Evolutionary conservation across 345 rosid genomes (phyloP), one percentile per base, ranked within the genome.

Genomic region (Cardamine chenopodiifolia): DNA sequence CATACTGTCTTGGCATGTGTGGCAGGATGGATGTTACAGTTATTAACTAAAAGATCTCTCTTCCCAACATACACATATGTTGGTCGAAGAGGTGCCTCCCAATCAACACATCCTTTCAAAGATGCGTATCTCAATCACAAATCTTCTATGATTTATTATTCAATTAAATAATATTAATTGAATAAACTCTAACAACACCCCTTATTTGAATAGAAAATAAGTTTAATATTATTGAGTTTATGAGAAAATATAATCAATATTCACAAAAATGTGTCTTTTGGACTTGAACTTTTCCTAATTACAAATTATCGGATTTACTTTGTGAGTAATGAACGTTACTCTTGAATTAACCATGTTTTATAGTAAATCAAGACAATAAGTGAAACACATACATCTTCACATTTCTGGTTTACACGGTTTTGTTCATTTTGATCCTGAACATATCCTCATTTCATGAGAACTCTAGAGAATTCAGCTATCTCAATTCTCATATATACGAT

Each of bases 391-490:
- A 32, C 50, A 34, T 66, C 7, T 8, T 65, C 22, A 20, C 31
- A 65, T 48, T 47, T 65, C 45, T 1, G 2, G 29, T 65, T 48
- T 48, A 48, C 31, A 48, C 18, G 20, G 25, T 65, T 48, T 11
- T 28, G 44, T 31, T 65, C 9, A 12, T 48, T 65, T 65, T 5
- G 20, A 20, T 19, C 22, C 2, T 31, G 20, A 66, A 66, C 48
- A 49, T 10, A 47, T 65, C 11, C 2, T 19, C 1, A 35, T 32
- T 57, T 57, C 4, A 1, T 57, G 64, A 42, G 64, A 69, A 20
- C 44, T 69, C 10, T 69, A 69, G 63, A 40, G 29, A 68, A 55
- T 26, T n/a, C 42, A 69, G 44, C 42, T 44, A 42, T 40, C 1
- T 69, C 29, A 40, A 18, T 54, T 68, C 11, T 39, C 13, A 68